Percentiles rank a stretch among this genome's conserved stretches.
phyloP scores from a whole-genome alignment of 1,139 yeast genomes.

The Geotrichum fermentans region DNA sequence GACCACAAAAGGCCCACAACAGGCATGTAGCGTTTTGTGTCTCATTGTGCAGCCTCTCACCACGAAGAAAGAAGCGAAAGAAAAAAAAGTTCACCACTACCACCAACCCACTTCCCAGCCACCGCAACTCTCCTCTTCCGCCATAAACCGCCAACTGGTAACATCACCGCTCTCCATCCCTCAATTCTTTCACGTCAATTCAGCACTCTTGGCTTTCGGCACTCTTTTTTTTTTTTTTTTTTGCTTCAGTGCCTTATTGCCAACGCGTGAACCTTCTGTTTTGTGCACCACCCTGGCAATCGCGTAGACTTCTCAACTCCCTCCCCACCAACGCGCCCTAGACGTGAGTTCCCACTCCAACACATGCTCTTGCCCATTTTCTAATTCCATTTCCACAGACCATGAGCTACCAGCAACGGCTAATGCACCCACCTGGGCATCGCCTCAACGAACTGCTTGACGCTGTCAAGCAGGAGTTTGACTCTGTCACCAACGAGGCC shows the following conservation, averaged over 20 bases:
- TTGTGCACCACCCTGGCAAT: background rate
- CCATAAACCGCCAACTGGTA: background rate
- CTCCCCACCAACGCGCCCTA: background rate
- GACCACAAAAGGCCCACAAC: no score
- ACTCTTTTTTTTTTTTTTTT: no score
- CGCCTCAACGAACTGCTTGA: conserved; percentile 75
- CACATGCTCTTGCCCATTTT: background rate
- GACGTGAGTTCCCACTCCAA: background rate
- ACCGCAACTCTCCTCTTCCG: background rate
- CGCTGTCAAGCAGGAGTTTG: conserved; percentile 89
- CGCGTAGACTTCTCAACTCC: background rate
- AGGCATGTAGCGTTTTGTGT: no score
- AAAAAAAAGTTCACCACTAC: background rate
- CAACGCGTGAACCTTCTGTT: background rate
- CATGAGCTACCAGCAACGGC: conserved; percentile 21
- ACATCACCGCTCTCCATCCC: background rate
- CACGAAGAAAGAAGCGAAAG: background rate
- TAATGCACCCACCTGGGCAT: conserved; percentile 36
- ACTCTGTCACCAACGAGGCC: conserved; percentile 80
- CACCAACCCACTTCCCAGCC: background rate
- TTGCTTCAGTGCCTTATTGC: background rate
- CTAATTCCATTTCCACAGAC: background rate
- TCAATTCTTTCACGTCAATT: background rate
- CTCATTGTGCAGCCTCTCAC: background rate
- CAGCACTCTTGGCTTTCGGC: background rate